phyloP scores from a whole-genome alignment of 371 early-diverging fungal genomes.

The Lichtheimia ramosa region DNA sequence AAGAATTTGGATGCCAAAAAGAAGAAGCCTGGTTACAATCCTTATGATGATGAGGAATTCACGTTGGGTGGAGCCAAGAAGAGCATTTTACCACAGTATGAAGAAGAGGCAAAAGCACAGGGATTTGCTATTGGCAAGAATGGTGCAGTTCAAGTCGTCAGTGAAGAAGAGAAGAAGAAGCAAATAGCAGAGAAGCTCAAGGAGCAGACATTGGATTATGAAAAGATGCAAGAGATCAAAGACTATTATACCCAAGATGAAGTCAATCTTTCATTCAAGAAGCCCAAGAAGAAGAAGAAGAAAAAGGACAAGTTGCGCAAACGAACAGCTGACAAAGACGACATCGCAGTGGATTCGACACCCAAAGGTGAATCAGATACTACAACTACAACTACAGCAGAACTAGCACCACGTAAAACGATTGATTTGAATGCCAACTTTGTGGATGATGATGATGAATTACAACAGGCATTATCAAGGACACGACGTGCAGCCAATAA shows the following conservation, averaged over 20 bases:
- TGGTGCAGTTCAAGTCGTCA: slow-evolving; percentile 17
- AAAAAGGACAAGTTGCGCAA: slow-evolving; percentile 52
- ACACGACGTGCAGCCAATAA: slow-evolving; percentile 69
- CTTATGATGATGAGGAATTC: slow-evolving; percentile 83
- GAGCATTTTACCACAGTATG: slow-evolving; percentile 81
- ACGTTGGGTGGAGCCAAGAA: slow-evolving; percentile 44
- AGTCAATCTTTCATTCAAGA: slow-evolving; percentile 74
- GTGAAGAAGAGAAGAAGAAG: slow-evolving; percentile 23
- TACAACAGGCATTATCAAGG: slow-evolving; percentile 79
- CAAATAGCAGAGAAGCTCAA: slow-evolving; percentile 60
- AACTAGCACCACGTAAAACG: slow-evolving; percentile 11
- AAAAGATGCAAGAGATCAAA: slow-evolving; percentile 64
- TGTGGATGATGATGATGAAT: slow-evolving; percentile 95
- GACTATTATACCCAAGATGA: slow-evolving; percentile 90
- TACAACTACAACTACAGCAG: slow-evolving; percentile 22
- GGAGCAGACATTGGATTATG: slow-evolving; percentile 60
- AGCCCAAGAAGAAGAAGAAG: slow-evolving; percentile 71
- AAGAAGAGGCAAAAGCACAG: slow-evolving; percentile 64
- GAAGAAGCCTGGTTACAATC: slow-evolving; percentile 72
- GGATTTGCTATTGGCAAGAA: slow-evolving; percentile 50
- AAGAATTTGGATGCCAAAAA: slow-evolving; percentile 79
- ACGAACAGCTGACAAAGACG: slow-evolving; percentile 42
- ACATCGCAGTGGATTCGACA: slow-evolving; percentile 24
- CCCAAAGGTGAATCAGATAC: slow-evolving; percentile 21
- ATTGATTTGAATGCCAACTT: slow-evolving; percentile 63